These are phyloP conservation scores for Starmerella floricola DNA, from an alignment of 805 yeast species.

Conservation along the genomic window DNA sequence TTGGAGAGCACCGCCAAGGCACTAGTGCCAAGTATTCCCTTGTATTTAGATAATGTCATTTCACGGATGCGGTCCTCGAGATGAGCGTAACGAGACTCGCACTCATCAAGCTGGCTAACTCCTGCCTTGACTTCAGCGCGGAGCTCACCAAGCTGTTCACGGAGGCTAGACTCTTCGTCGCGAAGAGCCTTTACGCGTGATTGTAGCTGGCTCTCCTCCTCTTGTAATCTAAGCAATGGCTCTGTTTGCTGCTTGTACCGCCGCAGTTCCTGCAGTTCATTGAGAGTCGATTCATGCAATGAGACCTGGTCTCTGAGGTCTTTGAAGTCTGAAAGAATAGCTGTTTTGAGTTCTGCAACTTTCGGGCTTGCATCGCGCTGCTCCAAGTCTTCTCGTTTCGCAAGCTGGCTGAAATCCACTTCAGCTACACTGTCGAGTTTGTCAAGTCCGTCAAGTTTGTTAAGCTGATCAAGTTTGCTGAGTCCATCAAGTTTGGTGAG, in stretches of 20 bases:
- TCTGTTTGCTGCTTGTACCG: slow-evolving; percentile 1
- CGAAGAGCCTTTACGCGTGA: slow-evolving; percentile 12
- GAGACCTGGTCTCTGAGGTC: slow-evolving; percentile 7
- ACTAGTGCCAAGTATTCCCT: slow-evolving; percentile 19
- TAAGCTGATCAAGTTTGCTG: slow-evolving; percentile 20
- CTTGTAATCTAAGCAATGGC: slow-evolving; percentile 1
- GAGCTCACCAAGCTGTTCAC: slow-evolving; percentile 12
- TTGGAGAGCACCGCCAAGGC: slow-evolving; percentile 20
- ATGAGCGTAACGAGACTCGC: slow-evolving; percentile 16
- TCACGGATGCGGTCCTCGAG: slow-evolving; percentile 21
- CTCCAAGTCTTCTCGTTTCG: neutral
- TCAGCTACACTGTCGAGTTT: neutral
- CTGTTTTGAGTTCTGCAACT: no score
- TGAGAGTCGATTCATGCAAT: slow-evolving; percentile 8
- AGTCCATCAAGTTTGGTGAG: slow-evolving; percentile 1
- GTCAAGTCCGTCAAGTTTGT: slow-evolving; percentile 4
- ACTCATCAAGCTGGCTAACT: slow-evolving; percentile 11
- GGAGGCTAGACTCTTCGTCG: slow-evolving; percentile 9
- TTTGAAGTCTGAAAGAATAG: no score
- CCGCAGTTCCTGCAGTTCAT: slow-evolving; percentile 9
- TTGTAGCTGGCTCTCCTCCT: slow-evolving; percentile 3
- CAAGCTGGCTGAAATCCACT: neutral
- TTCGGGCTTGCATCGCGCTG: no score
- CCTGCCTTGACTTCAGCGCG: slow-evolving; percentile 17
- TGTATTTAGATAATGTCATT: slow-evolving; percentile 18